Percentiles rank a stretch among this genome's conserved stretches.
phyloP scores from a whole-genome alignment of 108 stramenopile species.

The Cylindrotheca fusiformis region DNA sequence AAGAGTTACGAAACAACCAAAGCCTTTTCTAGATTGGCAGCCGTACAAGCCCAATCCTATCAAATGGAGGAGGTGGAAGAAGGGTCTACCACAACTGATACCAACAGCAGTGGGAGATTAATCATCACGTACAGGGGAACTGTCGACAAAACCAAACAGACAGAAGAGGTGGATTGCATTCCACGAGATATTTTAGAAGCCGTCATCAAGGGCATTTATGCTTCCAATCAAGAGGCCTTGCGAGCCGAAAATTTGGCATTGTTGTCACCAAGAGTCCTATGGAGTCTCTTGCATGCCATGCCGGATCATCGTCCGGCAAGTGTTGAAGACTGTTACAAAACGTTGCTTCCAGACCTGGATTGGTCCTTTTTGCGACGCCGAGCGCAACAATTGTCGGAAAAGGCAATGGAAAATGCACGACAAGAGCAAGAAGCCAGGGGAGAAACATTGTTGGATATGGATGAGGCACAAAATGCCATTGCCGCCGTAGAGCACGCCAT shows the following conservation, averaged over 20 bases:
- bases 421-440: conserved; percentile 41
- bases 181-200: conserved; percentile 55
- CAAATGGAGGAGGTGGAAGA: conserved; percentile 22
- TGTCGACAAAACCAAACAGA: conserved; percentile 51
- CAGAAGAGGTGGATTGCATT: conserved; percentile 72
- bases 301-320: conserved; percentile 2
- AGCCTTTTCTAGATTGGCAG: conserved; percentile 64
- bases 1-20: conserved; percentile 74
- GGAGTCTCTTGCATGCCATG: conserved; percentile 59
- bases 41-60: conserved; percentile 53
- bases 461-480: conserved; percentile 43
- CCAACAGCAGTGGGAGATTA: conserved; percentile 24
- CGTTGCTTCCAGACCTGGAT: conserved; percentile 59
- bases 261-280: conserved; percentile 74
- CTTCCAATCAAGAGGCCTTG: conserved; percentile 54
- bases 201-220: conserved; percentile 61
- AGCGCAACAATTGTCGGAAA: conserved; percentile 71
- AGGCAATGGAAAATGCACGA: conserved; percentile 78
- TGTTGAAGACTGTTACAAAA: conserved; percentile 48
- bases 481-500: conserved; percentile 58
- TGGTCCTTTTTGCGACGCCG: conserved; percentile 82
- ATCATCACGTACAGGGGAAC: conserved; percentile 59
- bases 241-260: conserved; percentile 67
- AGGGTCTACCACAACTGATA: not conserved
- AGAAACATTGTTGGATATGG: conserved; percentile 27